phyloP scores from a whole-genome alignment of 2,329 filamentous ascomycete species.

The Helotiales sp. region DNA sequence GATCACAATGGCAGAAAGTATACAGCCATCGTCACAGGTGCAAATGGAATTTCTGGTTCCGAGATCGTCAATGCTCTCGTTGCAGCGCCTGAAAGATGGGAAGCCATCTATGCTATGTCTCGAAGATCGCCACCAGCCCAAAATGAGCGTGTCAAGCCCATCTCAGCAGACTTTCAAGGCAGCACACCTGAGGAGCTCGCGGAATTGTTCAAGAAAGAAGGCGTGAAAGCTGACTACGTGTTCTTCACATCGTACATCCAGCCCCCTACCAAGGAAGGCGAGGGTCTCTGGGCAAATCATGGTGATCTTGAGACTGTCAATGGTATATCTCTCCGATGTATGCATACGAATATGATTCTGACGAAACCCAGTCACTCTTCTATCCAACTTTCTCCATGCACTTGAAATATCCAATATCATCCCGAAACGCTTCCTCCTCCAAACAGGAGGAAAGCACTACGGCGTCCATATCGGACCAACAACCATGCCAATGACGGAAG shows the following conservation, averaged over 20 bases:
- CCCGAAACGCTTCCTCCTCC: slow-evolving; percentile 26
- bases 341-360: background rate
- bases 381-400: slow-evolving; percentile 18
- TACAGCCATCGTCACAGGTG: slow-evolving; percentile 23
- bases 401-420: slow-evolving; percentile 17
- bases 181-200: slow-evolving; percentile 15
- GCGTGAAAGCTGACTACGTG: slow-evolving; percentile 14
- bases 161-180: slow-evolving; percentile 17
- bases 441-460: slow-evolving; percentile 38
- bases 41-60: slow-evolving; percentile 25
- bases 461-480: slow-evolving; percentile 33
- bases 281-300: slow-evolving; percentile 13
- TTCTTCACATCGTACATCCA: slow-evolving; percentile 22
- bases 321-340: background rate
- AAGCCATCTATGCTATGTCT: slow-evolving; percentile 18
- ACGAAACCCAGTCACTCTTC: slow-evolving; percentile 3
- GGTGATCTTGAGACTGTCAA: slow-evolving; percentile 16
- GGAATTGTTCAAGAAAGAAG: slow-evolving; percentile 6
- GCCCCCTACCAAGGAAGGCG: slow-evolving; percentile 7
- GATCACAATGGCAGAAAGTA: slow-evolving; percentile 16
- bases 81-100: slow-evolving; percentile 18
- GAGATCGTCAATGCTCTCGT: slow-evolving; percentile 20
- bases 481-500: slow-evolving; percentile 28
- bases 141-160: slow-evolving; percentile 7
- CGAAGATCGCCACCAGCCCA: slow-evolving; percentile 12